Evolutionary conservation across 352 stramenopile species (phyloP).

Genomic region (Stephanocyclus meneghinianus): DNA sequence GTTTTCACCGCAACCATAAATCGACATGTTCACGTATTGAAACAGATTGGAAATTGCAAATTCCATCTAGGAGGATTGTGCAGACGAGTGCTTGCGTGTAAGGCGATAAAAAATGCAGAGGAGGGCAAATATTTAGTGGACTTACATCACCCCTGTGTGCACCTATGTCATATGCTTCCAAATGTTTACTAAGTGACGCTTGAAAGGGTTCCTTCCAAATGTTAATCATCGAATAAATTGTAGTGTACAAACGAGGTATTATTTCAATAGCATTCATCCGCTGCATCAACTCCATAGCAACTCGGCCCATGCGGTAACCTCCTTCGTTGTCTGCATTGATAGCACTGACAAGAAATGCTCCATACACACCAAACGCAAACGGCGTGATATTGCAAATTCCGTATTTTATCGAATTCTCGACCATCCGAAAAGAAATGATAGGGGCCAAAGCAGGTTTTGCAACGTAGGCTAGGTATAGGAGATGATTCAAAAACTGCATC

Average conservation of each 20-base stretch:
- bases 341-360: constrained; percentile 39
- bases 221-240: constrained; percentile 39
- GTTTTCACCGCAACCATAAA: constrained; percentile 39
- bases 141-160: constrained; percentile 18
- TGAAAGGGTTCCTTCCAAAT: constrained; percentile 47
- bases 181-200: constrained; percentile 39
- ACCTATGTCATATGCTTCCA: constrained; percentile 38
- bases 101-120: background rate
- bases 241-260: constrained; percentile 38
- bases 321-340: constrained; percentile 29
- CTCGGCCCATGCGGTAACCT: constrained; percentile 48
- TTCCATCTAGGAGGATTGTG: constrained; percentile 11
- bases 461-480: constrained; percentile 31
- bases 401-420: constrained; percentile 53
- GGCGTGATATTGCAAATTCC: constrained; percentile 42
- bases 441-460: constrained; percentile 36
- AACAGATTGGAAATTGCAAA: constrained; percentile 27
- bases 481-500: constrained; percentile 53
- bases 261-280: constrained; percentile 39
- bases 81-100: background rate
- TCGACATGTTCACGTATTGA: constrained; percentile 17
- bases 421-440: constrained; percentile 53
- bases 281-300: constrained; percentile 50
- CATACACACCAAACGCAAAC: constrained; percentile 49
- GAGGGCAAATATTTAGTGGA: background rate